phyloP scores from a whole-genome alignment of 2,329 filamentous ascomycete species.

The Alternaria gansuensis region DNA sequence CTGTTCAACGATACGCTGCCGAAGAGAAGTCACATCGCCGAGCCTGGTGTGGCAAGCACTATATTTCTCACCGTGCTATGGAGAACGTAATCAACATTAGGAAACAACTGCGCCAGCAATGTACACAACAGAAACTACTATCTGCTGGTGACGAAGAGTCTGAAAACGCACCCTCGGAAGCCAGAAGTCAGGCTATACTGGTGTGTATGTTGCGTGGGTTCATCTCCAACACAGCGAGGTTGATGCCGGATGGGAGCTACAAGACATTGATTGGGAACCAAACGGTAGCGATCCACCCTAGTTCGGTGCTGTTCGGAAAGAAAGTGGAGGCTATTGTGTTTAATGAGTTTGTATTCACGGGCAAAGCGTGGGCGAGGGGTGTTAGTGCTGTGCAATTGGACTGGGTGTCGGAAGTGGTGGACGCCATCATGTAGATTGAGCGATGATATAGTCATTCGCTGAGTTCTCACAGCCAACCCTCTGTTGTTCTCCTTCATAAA shows the following conservation, averaged over 20 bases:
- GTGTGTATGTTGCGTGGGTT: constrained; percentile 68
- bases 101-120: constrained; percentile 68
- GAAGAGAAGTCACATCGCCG: constrained; percentile 67
- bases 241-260: constrained; percentile 69
- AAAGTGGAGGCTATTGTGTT: constrained; percentile 70
- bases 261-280: constrained; percentile 69
- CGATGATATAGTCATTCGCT: background rate
- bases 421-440: constrained; percentile 36
- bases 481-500: background rate
- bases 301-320: constrained; percentile 65
- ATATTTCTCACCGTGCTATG: constrained; percentile 71
- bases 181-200: constrained; percentile 61
- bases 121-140: constrained; percentile 58
- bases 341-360: constrained; percentile 72
- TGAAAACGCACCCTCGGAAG: constrained; percentile 48
- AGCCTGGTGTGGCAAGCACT: constrained; percentile 66
- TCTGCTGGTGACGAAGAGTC: constrained; percentile 29
- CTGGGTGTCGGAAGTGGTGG: constrained; percentile 66
- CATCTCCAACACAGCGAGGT: constrained; percentile 66
- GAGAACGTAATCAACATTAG: constrained; percentile 71
- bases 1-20: constrained; percentile 67
- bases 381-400: constrained; percentile 70
- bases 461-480: background rate
- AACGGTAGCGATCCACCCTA: constrained; percentile 69
- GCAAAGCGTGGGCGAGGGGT: constrained; percentile 68